These are phyloP conservation scores for Neonectria neomacrospora DNA, from an alignment of 2,329 filamentous ascomycete species.

Conservation along the genomic window DNA sequence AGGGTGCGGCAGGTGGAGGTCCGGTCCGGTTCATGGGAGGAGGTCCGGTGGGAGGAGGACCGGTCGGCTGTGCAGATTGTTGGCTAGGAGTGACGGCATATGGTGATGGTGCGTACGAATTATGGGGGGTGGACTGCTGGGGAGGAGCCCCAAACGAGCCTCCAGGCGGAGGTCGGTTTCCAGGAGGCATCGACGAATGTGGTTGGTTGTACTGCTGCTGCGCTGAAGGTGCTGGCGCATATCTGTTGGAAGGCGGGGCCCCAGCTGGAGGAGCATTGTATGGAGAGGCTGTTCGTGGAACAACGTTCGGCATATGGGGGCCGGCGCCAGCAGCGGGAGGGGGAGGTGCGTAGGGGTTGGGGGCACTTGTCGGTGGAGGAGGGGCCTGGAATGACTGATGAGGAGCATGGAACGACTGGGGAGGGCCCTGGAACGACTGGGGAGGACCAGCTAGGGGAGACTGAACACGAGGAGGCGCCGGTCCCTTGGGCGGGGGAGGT, in stretches of 20 bases:
- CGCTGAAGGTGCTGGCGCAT: conserved; percentile 73
- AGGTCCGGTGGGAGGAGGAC: conserved; percentile 51
- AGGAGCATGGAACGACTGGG: conserved; percentile 40
- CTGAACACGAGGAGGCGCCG: conserved; percentile 74
- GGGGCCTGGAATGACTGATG: conserved; percentile 59
- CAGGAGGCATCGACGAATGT: conserved; percentile 54
- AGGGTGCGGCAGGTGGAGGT: conserved; percentile 43
- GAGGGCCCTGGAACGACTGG: conserved; percentile 56
- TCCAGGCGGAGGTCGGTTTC: conserved; percentile 59
- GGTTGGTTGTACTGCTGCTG: conserved; percentile 62
- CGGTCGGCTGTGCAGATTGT: conserved; percentile 53
- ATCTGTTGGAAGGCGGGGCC: conserved; percentile 77
- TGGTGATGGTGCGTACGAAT: conserved; percentile 71
- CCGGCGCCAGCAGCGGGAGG: conserved; percentile 72
- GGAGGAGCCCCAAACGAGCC: conserved; percentile 58
- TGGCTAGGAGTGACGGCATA: conserved; percentile 52
- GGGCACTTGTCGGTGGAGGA: conserved; percentile 70
- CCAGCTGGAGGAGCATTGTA: conserved; percentile 83
- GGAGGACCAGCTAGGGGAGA: conserved; percentile 74
- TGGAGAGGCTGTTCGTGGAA: conserved; percentile 82
- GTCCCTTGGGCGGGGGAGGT: conserved; percentile 85
- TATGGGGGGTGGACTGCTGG: conserved; percentile 58
- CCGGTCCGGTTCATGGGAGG: conserved; percentile 48
- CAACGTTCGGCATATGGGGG: conserved; percentile 67
- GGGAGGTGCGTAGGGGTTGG: conserved; percentile 62